Conservation (phyloP, 495 filamentous ascomycete genomes). For the Penicillium maclennaniae region DNA sequence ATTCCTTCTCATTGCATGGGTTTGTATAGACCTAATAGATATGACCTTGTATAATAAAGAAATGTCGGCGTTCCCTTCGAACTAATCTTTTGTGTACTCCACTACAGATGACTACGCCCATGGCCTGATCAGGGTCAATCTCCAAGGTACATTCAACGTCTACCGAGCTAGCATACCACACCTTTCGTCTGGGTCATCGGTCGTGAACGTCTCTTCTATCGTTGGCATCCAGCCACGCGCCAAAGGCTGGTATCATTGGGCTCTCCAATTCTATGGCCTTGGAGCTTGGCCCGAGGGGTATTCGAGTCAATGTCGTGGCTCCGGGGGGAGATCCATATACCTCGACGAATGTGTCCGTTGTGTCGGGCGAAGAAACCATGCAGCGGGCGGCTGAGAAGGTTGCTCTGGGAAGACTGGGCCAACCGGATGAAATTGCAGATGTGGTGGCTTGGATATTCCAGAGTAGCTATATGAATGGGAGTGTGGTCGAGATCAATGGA, state of each 20-base stretch:
- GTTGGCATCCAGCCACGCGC: not conserved
- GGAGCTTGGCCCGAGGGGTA: not conserved
- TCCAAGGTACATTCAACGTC: not conserved
- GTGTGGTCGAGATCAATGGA: constrained; percentile 1
- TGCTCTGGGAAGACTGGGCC: constrained; percentile 25
- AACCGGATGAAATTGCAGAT: constrained; percentile 20
- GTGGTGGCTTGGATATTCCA: not conserved
- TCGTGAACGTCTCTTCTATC: not conserved
- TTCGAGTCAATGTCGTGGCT: not conserved
- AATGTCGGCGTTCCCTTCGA: not conserved
- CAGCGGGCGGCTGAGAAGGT: not conserved
- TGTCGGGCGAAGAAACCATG: not conserved
- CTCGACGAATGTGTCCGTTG: not conserved
- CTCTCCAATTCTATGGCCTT: not conserved
- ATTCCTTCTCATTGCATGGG: not conserved
- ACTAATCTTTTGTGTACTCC: not conserved
- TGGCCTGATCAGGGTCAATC: constrained; percentile 33
- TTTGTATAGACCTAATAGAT: not conserved
- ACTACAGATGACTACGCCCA: constrained; percentile 25
- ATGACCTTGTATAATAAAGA: not conserved
- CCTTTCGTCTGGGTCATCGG: not conserved
- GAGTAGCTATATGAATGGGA: constrained; percentile 4
- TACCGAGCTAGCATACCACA: not conserved
- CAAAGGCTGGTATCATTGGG: not conserved
- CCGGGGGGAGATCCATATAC: not conserved